phyloP scores from a whole-genome alignment of 1,139 yeast species.

The Lodderomyces pseudojiufengensis region DNA sequence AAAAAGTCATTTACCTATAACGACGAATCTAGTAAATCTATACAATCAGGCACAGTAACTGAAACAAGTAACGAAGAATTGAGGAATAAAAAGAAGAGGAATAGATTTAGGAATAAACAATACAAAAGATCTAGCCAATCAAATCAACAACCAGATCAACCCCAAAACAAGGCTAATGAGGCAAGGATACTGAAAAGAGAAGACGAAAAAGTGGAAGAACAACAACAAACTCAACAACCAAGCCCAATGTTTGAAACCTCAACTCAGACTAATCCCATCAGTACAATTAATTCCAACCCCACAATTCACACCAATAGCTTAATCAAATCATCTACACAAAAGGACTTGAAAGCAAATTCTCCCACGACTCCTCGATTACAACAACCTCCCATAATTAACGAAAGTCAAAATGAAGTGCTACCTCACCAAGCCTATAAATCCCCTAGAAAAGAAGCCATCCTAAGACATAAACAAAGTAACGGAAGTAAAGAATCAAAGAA shows the following conservation, averaged over 20 bases:
- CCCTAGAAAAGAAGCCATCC: conserved; percentile 40
- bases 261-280: too few species aligned
- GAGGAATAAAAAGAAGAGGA: not conserved
- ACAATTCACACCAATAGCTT: too few species aligned
- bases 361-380: not conserved
- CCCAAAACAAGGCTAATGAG: not conserved
- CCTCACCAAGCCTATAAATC: conserved; percentile 7
- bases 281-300: too few species aligned
- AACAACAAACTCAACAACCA: too few species aligned
- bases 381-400: not conserved
- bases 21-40: not conserved
- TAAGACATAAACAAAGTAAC: conserved; percentile 37
- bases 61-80: not conserved
- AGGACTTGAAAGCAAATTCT: too few species aligned
- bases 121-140: not conserved
- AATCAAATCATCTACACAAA: too few species aligned
- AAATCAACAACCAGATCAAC: not conserved
- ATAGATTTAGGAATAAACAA: not conserved
- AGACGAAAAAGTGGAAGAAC: too few species aligned
- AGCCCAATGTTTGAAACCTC: too few species aligned
- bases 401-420: too few species aligned
- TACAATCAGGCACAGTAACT: not conserved
- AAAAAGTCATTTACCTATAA: not conserved
- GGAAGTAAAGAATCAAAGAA: conserved; percentile 21
- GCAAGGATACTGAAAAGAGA: not conserved